Evolutionary conservation across 2,329 filamentous ascomycete species (phyloP).

Genomic region (Cryphonectria parasitica): DNA sequence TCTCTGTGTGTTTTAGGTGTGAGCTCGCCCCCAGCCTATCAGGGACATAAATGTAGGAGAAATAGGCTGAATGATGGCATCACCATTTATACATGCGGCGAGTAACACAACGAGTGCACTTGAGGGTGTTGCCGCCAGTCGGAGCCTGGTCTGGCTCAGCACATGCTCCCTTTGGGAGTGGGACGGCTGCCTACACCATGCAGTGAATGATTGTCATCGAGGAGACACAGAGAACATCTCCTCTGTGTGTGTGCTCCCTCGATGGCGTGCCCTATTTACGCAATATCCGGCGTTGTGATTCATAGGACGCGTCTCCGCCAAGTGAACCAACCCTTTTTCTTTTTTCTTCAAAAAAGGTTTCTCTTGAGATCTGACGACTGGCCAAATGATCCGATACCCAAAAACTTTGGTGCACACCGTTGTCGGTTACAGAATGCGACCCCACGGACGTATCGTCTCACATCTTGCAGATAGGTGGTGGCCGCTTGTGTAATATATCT

Average conservation of each 20-base stretch:
- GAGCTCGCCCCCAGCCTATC: neutral
- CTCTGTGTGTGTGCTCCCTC: neutral
- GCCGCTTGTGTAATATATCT: neutral
- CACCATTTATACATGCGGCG: neutral
- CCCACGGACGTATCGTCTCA: conserved; percentile 7
- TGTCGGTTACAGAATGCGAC: conserved; percentile 5
- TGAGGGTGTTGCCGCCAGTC: neutral
- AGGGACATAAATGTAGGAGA: neutral
- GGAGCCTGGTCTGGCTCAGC: neutral
- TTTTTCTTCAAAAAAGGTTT: no score
- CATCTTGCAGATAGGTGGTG: conserved; percentile 4
- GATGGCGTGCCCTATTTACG: conserved; percentile 13
- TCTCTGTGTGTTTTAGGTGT: neutral
- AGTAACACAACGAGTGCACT: neutral
- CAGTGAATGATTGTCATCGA: neutral
- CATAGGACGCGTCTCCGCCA: conserved; percentile 11
- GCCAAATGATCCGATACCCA: conserved; percentile 1
- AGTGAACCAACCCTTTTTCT: neutral
- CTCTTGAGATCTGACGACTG: conserved; percentile 3
- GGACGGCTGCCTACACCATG: neutral
- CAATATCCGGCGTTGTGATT: conserved; percentile 14
- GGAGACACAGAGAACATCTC: neutral
- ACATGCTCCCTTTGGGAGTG: neutral
- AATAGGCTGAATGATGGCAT: neutral
- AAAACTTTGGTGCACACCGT: neutral